These are phyloP conservation scores for Malassezia arunalokei DNA, from an alignment of 1,284 basidiomycete species.

Conservation along the genomic window DNA sequence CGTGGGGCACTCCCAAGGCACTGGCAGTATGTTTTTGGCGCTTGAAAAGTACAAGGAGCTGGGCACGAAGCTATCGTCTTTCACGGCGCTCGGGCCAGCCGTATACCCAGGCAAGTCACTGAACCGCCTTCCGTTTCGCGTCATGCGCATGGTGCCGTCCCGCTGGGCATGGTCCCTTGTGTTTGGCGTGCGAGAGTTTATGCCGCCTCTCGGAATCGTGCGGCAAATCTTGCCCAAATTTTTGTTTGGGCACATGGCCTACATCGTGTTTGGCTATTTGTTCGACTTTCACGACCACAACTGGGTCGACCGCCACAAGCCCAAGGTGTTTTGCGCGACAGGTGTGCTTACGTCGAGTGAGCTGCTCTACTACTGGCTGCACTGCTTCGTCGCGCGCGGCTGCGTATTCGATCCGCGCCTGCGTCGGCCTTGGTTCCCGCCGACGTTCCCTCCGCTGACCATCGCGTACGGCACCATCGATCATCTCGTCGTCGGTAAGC, in stretches of 20 bases:
- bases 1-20: slow-evolving; percentile 44
- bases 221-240: slow-evolving; percentile 36
- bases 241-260: slow-evolving; percentile 41
- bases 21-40: slow-evolving; percentile 44
- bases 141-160: slow-evolving; percentile 36
- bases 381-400: slow-evolving; percentile 37
- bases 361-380: slow-evolving; percentile 45
- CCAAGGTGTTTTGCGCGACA: slow-evolving; percentile 42
- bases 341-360: slow-evolving; percentile 38
- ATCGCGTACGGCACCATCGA: slow-evolving; percentile 42
- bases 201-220: slow-evolving; percentile 35
- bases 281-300: slow-evolving; percentile 45
- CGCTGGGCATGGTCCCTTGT: slow-evolving; percentile 40
- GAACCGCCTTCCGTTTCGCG: slow-evolving; percentile 39
- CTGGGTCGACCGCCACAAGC: slow-evolving; percentile 40
- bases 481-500: slow-evolving; percentile 42
- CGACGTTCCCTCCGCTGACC: slow-evolving; percentile 39
- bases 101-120: slow-evolving; percentile 43
- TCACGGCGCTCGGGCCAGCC: slow-evolving; percentile 40
- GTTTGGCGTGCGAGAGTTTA: slow-evolving; percentile 41
- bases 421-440: slow-evolving; percentile 39
- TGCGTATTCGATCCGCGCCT: slow-evolving; percentile 44
- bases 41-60: slow-evolving; percentile 38
- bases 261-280: slow-evolving; percentile 39
- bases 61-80: slow-evolving; percentile 36